Percentiles rank a stretch among this genome's conserved stretches.
Conservation (phyloP, 208 protist species). For the Angomonas ambiguus region DNA sequence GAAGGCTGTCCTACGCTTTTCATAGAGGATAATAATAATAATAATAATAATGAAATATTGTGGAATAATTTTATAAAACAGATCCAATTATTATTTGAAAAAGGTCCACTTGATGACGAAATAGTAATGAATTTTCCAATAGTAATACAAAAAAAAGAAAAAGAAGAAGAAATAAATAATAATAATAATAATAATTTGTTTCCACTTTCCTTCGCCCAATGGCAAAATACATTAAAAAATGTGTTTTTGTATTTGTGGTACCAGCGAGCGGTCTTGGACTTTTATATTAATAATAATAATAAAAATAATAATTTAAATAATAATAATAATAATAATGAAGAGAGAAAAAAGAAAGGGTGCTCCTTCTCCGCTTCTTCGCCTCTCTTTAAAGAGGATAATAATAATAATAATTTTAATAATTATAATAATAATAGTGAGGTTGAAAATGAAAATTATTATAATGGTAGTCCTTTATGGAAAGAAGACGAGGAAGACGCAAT, state of each 20-base stretch:
- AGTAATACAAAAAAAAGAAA: too few species aligned
- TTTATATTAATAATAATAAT: slow-evolving; percentile 2
- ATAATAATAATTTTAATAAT: slow-evolving; percentile 1
- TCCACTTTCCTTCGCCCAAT: too few species aligned
- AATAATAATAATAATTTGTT: slow-evolving; percentile 2
- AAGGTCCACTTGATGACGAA: too few species aligned
- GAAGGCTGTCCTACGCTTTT: too few species aligned
- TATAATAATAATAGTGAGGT: neutral
- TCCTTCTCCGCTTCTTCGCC: too few species aligned
- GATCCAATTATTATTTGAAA: too few species aligned
- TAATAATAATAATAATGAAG: slow-evolving; percentile 1
- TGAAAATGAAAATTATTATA: neutral
- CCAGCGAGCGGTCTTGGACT: neutral
- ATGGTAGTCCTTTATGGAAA: neutral
- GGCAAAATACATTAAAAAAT: too few species aligned
- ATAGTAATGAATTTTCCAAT: too few species aligned
- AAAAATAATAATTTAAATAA: slow-evolving; percentile 2
- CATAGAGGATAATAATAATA: neutral
- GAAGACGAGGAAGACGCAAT: neutral
- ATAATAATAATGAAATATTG: slow-evolving; percentile 4
- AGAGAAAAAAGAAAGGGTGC: too few species aligned
- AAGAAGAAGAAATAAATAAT: too few species aligned
- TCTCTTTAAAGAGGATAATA: neutral
- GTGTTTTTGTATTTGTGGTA: too few species aligned
- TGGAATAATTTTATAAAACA: too few species aligned